A percentile compares a stretch with the other conserved stretches of the same genome.
These are phyloP conservation scores for Fomitopsis betulina DNA, from an alignment of 1,284 basidiomycete species.

Conservation along the genomic window DNA sequence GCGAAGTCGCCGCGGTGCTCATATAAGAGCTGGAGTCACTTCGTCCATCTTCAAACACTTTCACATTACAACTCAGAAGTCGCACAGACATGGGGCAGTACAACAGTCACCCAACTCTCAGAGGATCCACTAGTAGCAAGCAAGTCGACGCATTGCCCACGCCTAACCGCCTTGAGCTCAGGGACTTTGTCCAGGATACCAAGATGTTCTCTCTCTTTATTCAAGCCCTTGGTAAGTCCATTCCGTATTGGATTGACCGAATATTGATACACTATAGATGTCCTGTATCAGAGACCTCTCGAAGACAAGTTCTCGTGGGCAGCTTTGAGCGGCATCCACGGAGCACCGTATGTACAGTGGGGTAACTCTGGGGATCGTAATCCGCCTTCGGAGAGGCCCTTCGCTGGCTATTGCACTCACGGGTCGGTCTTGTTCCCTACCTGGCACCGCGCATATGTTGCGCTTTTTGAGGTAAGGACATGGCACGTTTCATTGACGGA, in stretches of 20 bases:
- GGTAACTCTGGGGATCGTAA: slow-evolving; percentile 29
- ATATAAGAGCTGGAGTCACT: too few relatives aligned
- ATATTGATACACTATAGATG: slow-evolving; percentile 18
- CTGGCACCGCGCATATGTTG: slow-evolving; percentile 49
- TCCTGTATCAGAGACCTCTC: slow-evolving; percentile 25
- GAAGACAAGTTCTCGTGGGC: slow-evolving; percentile 35
- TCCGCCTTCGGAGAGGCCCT: slow-evolving; percentile 14
- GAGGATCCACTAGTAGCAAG: background rate
- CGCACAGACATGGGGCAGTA: too few relatives aligned
- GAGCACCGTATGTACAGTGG: slow-evolving; percentile 40
- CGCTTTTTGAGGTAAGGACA: slow-evolving; percentile 41
- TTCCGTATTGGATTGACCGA: background rate
- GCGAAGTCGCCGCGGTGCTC: too few relatives aligned
- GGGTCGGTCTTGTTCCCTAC: slow-evolving; percentile 47
- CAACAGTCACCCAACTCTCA: background rate
- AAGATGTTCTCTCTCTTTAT: slow-evolving; percentile 45
- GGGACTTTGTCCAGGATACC: slow-evolving; percentile 37
- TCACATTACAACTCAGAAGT: too few relatives aligned
- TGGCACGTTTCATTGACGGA: background rate
- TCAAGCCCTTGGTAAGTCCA: slow-evolving; percentile 37
- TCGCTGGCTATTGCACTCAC: slow-evolving; percentile 46
- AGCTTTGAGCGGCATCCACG: slow-evolving; percentile 45
- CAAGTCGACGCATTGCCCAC: background rate
- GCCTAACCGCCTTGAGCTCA: slow-evolving; percentile 38
- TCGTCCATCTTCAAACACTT: too few relatives aligned